Conservation (phyloP, 306 rosid genomes). For the Canavalia ensiformis region DNA sequence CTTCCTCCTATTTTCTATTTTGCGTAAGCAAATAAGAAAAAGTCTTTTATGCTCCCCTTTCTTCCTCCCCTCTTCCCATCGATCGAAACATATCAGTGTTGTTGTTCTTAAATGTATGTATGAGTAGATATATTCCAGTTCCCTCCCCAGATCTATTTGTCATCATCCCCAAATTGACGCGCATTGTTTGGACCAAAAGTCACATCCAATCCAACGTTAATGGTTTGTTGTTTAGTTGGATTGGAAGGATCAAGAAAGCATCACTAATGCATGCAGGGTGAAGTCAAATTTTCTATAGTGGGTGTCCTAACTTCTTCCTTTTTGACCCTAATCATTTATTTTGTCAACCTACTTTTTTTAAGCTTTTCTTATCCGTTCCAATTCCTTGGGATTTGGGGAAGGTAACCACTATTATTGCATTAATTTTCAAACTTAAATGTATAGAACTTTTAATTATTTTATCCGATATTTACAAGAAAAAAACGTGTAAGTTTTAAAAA, state of each 20-base stretch:
- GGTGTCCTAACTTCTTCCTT: slow-evolving; percentile 49
- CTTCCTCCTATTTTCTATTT: no score
- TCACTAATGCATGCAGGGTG: not conserved
- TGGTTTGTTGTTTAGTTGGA: slow-evolving; percentile 44
- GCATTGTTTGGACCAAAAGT: slow-evolving; percentile 36
- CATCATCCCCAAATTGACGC: not conserved
- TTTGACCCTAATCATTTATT: slow-evolving; percentile 42
- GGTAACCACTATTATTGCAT: not conserved
- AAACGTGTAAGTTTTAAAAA: no score
- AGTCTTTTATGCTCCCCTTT: no score
- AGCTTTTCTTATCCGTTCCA: slow-evolving; percentile 31
- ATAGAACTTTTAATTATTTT: no score
- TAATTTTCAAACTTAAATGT: not conserved
- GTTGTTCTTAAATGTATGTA: not conserved
- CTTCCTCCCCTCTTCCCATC: no score
- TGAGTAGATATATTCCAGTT: not conserved
- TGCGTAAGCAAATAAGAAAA: no score
- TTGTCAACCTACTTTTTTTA: slow-evolving; percentile 49
- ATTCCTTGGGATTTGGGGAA: slow-evolving; percentile 42
- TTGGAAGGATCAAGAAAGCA: slow-evolving; percentile 26
- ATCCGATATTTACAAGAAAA: no score
- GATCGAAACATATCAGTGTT: no score
- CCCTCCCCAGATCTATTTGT: not conserved
- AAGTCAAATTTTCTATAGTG: slow-evolving; percentile 44
- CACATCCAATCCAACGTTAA: slow-evolving; percentile 43